A percentile compares a stretch with the other conserved stretches of the same genome.
Conservation (phyloP, 176 grass and related monocot species). For the Musa schizocarpa region DNA sequence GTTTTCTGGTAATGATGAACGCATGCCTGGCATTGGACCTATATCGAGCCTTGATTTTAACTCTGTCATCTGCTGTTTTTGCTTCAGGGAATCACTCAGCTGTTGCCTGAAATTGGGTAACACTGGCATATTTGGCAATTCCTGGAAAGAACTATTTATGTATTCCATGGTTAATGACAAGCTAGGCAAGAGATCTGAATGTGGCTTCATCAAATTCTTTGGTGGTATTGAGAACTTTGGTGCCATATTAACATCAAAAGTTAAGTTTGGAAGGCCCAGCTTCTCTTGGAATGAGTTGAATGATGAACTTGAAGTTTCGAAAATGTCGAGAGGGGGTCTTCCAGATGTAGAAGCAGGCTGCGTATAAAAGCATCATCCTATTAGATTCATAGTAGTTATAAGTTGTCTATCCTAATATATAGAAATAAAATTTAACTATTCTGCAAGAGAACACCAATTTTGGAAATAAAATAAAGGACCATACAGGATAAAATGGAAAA, state of each 20-base stretch:
- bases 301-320: conserved; percentile 47
- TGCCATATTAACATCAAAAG: conserved; percentile 35
- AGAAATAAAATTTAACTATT: conserved; percentile 21
- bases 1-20: conserved; percentile 74
- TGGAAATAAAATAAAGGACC: conserved; percentile 18
- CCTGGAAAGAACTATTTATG: conserved; percentile 44
- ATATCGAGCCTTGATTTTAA: conserved; percentile 60
- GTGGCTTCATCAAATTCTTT: conserved; percentile 39
- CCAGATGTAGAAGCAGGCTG: conserved; percentile 29
- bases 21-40: conserved; percentile 39
- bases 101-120: conserved; percentile 64
- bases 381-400: conserved; percentile 15
- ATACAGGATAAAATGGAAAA: conserved; percentile 86
- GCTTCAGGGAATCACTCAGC: conserved; percentile 48
- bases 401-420: conserved; percentile 19
- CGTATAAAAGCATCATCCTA: conserved; percentile 24
- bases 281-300: conserved; percentile 77
- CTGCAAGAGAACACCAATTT: conserved; percentile 10
- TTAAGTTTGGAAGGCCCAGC: conserved; percentile 67
- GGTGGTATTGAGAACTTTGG: conserved; percentile 28
- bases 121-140: conserved; percentile 30
- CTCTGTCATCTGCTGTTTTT: conserved; percentile 53
- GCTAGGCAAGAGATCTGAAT: conserved; percentile 58
- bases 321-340: conserved; percentile 32
- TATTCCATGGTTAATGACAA: conserved; percentile 50